These are phyloP conservation scores for Botrytis cinerea DNA, from an alignment of 2,329 filamentous ascomycete species.

Conservation along the genomic window DNA sequence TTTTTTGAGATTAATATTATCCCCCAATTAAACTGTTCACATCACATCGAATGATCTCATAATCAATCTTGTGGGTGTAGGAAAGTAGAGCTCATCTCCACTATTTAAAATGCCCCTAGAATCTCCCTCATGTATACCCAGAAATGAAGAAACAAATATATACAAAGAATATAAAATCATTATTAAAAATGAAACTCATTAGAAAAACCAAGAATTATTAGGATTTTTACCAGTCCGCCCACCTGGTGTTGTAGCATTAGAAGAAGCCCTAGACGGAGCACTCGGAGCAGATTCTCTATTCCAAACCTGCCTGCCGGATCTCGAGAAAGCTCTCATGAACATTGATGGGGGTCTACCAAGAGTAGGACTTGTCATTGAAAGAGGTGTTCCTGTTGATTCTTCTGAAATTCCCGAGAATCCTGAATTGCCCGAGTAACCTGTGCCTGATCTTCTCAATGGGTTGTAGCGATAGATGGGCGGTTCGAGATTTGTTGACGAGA, in stretches of 20 bases:
- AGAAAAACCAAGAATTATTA: neutral
- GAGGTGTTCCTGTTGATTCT: neutral
- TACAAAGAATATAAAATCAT: neutral
- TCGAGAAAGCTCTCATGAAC: neutral
- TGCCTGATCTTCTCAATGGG: neutral
- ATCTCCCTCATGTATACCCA: neutral
- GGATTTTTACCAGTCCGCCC: neutral
- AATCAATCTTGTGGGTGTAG: neutral
- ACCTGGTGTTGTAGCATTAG: neutral
- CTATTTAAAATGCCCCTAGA: neutral
- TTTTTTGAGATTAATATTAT: neutral
- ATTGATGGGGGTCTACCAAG: neutral
- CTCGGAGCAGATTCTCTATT: neutral
- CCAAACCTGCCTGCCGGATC: neutral
- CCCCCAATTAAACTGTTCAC: neutral
- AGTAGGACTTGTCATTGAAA: conserved; percentile 6
- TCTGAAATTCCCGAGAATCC: neutral
- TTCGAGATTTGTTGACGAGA: neutral
- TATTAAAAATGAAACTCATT: neutral
- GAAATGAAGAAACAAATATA: neutral
- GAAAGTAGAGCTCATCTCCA: neutral
- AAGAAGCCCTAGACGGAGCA: neutral
- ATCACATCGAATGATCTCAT: neutral
- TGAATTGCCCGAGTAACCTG: neutral
- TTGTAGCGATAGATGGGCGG: neutral